phyloP scores from a whole-genome alignment of 495 filamentous ascomycete genomes.

The Neurospora sp. region DNA sequence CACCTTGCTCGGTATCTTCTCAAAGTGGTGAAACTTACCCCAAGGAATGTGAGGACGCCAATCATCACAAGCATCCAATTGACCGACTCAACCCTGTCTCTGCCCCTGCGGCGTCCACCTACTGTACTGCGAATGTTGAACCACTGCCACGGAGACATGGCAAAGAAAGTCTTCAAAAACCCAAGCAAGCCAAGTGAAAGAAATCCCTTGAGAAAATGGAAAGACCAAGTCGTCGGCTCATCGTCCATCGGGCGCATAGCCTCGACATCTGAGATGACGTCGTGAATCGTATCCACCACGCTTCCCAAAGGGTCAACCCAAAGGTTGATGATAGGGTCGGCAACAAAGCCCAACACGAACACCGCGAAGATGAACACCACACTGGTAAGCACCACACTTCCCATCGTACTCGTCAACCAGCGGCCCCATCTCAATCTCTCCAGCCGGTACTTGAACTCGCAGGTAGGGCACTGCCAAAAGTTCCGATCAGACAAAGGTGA shows the following conservation, averaged over 20 bases:
- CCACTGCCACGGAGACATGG: conserved; percentile 66
- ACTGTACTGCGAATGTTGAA: conserved; percentile 53
- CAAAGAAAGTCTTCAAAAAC: conserved; percentile 70
- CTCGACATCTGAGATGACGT: conserved; percentile 27
- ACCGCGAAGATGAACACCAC: conserved; percentile 57
- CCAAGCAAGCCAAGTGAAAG: conserved; percentile 77
- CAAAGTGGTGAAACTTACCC: conserved; percentile 43
- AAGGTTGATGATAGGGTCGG: conserved; percentile 84
- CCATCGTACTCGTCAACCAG: conserved; percentile 56
- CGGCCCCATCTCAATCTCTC: conserved; percentile 66
- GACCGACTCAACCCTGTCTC: conserved; percentile 62
- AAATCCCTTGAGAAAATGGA: conserved; percentile 82
- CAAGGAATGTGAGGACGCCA: conserved; percentile 73
- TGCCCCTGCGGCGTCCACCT: conserved; percentile 46
- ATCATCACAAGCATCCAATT: conserved; percentile 70
- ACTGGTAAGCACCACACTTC: conserved; percentile 58
- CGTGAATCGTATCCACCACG: conserved; percentile 29
- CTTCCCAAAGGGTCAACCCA: conserved; percentile 64
- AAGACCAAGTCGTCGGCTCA: conserved; percentile 50
- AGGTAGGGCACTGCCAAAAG: conserved; percentile 85
- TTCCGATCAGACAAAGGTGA: conserved; percentile 58
- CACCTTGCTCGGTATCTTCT: not conserved
- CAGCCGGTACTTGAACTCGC: conserved; percentile 73
- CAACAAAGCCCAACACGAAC: conserved; percentile 79
- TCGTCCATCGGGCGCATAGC: conserved; percentile 26